These are phyloP conservation scores for Ganoderma meredithae DNA, from an alignment of 1,284 basidiomycete genomes.

Conservation along the genomic window DNA sequence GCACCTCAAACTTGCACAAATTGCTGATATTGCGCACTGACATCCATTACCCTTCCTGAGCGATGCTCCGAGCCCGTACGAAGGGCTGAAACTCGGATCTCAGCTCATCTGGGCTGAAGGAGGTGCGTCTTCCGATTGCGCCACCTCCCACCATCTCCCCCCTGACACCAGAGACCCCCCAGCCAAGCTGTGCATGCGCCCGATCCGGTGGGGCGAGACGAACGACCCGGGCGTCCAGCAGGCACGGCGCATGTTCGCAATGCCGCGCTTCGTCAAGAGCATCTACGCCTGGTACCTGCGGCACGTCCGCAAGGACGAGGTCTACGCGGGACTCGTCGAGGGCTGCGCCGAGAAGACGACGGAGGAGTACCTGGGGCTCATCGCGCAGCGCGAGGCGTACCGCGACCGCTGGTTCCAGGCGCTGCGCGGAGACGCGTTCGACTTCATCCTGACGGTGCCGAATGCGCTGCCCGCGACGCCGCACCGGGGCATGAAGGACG, in stretches of 20 bases:
- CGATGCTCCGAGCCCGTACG: conserved; percentile 47
- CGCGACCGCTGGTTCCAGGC: conserved; percentile 45
- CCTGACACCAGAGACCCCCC: neutral
- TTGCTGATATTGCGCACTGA: no score
- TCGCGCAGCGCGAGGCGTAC: conserved; percentile 62
- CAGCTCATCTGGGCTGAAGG: conserved; percentile 49
- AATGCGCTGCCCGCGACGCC: conserved; percentile 63
- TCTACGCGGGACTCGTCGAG: conserved; percentile 52
- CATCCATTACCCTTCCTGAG: conserved; percentile 27
- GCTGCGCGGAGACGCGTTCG: conserved; percentile 47
- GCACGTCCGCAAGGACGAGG: conserved; percentile 36
- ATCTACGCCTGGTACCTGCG: conserved; percentile 50
- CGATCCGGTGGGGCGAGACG: conserved; percentile 48
- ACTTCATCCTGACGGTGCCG: conserved; percentile 67
- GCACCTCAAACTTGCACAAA: conserved; percentile 20
- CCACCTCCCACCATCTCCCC: neutral
- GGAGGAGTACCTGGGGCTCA: conserved; percentile 64
- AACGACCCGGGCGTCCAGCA: conserved; percentile 54
- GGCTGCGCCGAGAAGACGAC: conserved; percentile 53
- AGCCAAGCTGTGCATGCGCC: conserved; percentile 41
- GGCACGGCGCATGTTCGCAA: conserved; percentile 41
- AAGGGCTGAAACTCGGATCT: conserved; percentile 47
- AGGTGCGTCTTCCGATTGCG: conserved; percentile 36
- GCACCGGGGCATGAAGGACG: conserved; percentile 49
- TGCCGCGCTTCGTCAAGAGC: conserved; percentile 50